Base-by-base conservation (phyloP, 2,329 filamentous ascomycete genomes). In the Fusarium redolens region DNA sequence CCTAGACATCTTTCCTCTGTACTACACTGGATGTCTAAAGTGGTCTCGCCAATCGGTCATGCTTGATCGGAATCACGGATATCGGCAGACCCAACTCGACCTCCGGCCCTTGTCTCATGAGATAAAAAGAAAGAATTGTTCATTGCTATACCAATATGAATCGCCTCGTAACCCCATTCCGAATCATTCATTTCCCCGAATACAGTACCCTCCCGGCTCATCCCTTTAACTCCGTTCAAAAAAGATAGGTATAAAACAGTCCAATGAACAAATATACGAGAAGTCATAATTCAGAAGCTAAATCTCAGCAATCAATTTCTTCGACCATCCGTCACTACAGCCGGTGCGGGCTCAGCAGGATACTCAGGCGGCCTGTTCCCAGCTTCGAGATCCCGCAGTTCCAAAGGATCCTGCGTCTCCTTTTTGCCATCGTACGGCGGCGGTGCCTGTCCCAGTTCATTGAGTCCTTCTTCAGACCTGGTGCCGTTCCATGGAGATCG, bases 381-480 rank as follows among this genome's bases (percentile, higher is more conserved):
- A 48, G 71, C 70, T 62, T 80, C 80, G 20, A 79, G 45, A 44
- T 80, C 77, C 28, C 71, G 73, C 48, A 75, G n/a, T 66, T 79
- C 77, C 41, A 65, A 61, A 12, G 72, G 54, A 50, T 69, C 61
- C 28, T 72, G 66, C 30, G 48, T 62, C 33, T 77, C 69, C 70
- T 80, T 78, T 74, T 81, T 81, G 11, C 77, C 75, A 44, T 82
- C 83, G 78, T 92, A 92, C 1, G 90, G 89, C 52, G 91, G 91
- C 55, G 91, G 91, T 14, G 90, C 89, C 78, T 92, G 89, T 33
- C 90, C 91, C 47, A 86, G 80, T 81, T 92, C 90, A 77, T 92
- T 86, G 62, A 92, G 79, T 0, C 91, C 91, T 71, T 92, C 90
- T 50, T 86, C 61, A 5, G 78, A 74, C 43, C 70, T 72, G 11